These are phyloP conservation scores for Neltuma alba DNA, from an alignment of 306 rosid species.

Conservation along the genomic window DNA sequence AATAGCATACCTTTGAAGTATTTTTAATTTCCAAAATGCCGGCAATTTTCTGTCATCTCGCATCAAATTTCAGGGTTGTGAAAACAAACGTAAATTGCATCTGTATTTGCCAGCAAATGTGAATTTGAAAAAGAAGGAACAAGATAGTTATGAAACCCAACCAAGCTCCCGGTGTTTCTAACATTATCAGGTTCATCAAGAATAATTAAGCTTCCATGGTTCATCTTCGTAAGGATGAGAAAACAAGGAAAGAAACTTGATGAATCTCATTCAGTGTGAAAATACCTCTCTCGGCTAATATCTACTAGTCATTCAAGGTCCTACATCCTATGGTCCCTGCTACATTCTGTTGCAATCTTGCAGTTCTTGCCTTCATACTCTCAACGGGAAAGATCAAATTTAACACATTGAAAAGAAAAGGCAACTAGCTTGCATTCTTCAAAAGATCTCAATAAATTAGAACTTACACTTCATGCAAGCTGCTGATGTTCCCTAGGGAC, in stretches of 20 bases:
- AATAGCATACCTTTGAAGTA: not conserved
- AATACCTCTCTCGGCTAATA: not conserved
- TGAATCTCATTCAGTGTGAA: not conserved
- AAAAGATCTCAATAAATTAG: slow-evolving; percentile 1
- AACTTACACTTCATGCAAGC: slow-evolving; percentile 83
- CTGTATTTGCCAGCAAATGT: not conserved
- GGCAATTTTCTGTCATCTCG: not conserved
- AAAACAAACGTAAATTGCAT: not conserved
- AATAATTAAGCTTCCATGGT: not conserved
- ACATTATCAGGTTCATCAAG: too few species aligned
- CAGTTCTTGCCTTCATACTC: not conserved
- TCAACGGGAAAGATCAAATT: not conserved
- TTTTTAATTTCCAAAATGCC: not conserved
- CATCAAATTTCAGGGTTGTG: not conserved
- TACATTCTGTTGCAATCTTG: not conserved
- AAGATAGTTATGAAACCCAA: not conserved
- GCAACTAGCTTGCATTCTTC: slow-evolving; percentile 8
- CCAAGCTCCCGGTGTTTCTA: not conserved
- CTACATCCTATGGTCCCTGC: not conserved
- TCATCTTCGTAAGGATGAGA: not conserved
- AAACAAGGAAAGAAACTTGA: not conserved
- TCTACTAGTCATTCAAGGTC: not conserved
- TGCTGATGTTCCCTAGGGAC: slow-evolving; percentile 63
- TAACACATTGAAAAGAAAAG: slow-evolving; percentile 10
- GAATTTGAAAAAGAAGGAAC: not conserved